Base-by-base conservation (phyloP, 2,329 filamentous ascomycete genomes). In the Chalaropsis thielavioides region DNA sequence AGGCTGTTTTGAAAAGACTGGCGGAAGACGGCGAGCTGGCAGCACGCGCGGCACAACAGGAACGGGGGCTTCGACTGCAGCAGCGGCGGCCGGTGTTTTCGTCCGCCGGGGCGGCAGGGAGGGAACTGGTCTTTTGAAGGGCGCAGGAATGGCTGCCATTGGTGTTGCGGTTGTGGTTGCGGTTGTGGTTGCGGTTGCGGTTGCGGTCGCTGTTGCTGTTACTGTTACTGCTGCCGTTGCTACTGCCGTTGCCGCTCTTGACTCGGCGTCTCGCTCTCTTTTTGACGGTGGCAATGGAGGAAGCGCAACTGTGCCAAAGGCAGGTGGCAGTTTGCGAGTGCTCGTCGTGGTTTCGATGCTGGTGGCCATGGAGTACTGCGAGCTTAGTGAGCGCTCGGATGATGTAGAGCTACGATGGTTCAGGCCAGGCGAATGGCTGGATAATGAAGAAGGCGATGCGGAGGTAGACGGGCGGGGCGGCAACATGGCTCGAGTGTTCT, bases 251-350 rank as follows among this genome's bases (percentile, higher is more conserved):
- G 73, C 71, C 65, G 75, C 73, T 58, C 71, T 74, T 6, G 75
- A 74, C 67, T 75, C 75, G 2, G 78, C 77, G 67, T 86, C 83
- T 1, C 76, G 73, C 66, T 85, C 83, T 51, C 79, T 76, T 68
- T 76, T 77, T 1, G 79, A 77, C 0, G 82, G 83, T 0, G 83
- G 83, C 43, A 86, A 72, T 11, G 79, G 77, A 0, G 83, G 83
- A 11, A 86, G 74, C 61, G 78, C 81, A n/a, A 81, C 75, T 41
- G 80, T 76, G 63, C 83, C 82, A 60, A 82, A 77, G 0, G 79
- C 72, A 1, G 83, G 83, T 2, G 84, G 82, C 24, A 86, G 71
- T 63, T 79, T 83, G 67, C 82, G 76, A 3, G 73, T 68, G 31
- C 41, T 49, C 8, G 74, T 71, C 24, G 73, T 72, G 1, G 81